These are phyloP conservation scores for Gigaspora rosea DNA, from an alignment of 192 early-diverging fungal species.

Conservation along the genomic window DNA sequence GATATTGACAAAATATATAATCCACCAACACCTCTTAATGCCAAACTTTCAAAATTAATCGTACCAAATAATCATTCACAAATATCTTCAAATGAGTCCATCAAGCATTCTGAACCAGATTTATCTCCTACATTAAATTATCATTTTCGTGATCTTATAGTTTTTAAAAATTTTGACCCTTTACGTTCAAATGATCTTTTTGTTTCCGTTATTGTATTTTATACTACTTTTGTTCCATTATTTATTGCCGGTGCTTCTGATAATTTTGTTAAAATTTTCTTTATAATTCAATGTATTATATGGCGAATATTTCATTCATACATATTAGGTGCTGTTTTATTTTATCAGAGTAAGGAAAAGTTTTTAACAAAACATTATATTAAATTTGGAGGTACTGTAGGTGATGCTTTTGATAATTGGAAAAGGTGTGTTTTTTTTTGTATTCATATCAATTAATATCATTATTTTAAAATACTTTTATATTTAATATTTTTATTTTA, in stretches of 20 bases:
- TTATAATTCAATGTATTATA: constrained; percentile 71
- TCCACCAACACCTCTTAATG: constrained; percentile 44
- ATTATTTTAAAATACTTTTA: constrained; percentile 10
- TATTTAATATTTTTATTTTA: constrained; percentile 8
- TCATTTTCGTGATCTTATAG: constrained; percentile 87
- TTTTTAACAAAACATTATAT: constrained; percentile 91
- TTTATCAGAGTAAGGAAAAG: constrained; percentile 77
- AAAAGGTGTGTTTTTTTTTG: constrained; percentile 69
- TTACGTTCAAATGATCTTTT: constrained; percentile 85
- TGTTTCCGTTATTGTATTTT: constrained; percentile 71
- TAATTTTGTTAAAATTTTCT: constrained; percentile 45
- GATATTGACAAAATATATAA: constrained; percentile 68
- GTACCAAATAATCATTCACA: constrained; percentile 8
- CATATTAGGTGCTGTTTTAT: constrained; percentile 75
- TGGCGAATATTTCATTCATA: constrained; percentile 90
- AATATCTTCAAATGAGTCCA: not conserved
- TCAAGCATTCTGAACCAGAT: constrained; percentile 11
- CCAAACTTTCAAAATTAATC: constrained; percentile 19
- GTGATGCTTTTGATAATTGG: constrained; percentile 94
- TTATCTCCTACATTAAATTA: constrained; percentile 34
- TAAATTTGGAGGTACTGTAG: constrained; percentile 83
- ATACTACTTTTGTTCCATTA: constrained; percentile 73
- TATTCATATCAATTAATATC: constrained; percentile 11
- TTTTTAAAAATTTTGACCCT: constrained; percentile 90
- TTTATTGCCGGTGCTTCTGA: constrained; percentile 44